Percentiles rank a stretch among this genome's conserved stretches.
phyloP scores from a whole-genome alignment of 257 asterid genomes.

The Solanum bulbocastanum region DNA sequence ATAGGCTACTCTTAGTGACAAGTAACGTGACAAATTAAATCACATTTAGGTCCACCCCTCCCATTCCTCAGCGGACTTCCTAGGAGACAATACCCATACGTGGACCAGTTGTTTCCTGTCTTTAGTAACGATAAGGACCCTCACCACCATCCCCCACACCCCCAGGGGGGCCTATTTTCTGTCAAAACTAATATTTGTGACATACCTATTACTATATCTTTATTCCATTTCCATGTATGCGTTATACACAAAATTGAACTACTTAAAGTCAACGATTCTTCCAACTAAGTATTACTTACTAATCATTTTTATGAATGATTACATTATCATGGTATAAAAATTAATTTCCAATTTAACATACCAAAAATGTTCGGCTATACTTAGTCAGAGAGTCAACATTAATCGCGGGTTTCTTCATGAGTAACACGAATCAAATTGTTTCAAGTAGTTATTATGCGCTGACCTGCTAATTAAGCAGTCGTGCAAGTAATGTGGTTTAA shows the following conservation, averaged over 20 bases:
- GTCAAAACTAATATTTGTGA: background rate
- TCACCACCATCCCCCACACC: background rate
- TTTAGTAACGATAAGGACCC: background rate
- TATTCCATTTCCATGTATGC: background rate
- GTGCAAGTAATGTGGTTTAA: background rate
- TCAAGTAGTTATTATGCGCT: background rate
- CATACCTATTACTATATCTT: background rate
- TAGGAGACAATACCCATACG: constrained; percentile 4
- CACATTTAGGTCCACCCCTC: constrained; percentile 6
- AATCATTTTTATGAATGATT: background rate
- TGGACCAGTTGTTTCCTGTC: constrained; percentile 3
- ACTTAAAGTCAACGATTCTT: background rate
- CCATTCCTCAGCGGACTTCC: constrained; percentile 1
- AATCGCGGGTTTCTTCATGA: background rate
- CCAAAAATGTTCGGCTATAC: background rate
- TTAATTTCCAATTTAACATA: background rate
- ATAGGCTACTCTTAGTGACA: background rate
- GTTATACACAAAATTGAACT: background rate
- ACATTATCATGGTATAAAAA: background rate
- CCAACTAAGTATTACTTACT: background rate
- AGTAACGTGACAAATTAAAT: constrained; percentile 4
- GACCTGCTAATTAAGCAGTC: background rate
- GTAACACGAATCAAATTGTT: background rate
- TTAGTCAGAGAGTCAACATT: background rate
- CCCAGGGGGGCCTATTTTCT: background rate